Evolutionary conservation across 139 green algal genomes (phyloP).

Genomic region (Asterochloris erici): DNA sequence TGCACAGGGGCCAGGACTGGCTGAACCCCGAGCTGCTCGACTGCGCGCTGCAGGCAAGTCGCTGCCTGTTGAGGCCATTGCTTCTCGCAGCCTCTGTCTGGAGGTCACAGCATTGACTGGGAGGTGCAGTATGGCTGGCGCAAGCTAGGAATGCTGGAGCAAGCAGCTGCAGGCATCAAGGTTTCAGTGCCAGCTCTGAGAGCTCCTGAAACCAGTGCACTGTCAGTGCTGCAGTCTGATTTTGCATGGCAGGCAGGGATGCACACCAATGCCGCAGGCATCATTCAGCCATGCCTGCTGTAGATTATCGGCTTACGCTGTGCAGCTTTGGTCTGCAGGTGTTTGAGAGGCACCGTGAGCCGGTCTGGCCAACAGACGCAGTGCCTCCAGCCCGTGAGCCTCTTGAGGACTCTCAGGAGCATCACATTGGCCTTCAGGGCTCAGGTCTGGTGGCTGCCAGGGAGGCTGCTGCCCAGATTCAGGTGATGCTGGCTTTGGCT

Average conservation of each 20-base stretch:
- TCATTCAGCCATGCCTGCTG: too few relatives aligned
- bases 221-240: neutral
- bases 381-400: too few relatives aligned
- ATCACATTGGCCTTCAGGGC: neutral
- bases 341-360: too few relatives aligned
- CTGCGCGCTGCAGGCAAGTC: neutral
- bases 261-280: too few relatives aligned
- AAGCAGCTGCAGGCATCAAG: neutral
- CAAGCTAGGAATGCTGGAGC: neutral
- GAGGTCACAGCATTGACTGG: neutral
- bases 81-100: neutral
- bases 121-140: neutral
- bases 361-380: too few relatives aligned
- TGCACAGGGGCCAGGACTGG: slow-evolving; percentile 1
- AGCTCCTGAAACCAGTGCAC: neutral
- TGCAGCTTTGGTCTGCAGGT: too few relatives aligned
- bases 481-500: neutral
- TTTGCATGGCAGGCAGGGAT: too few relatives aligned
- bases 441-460: neutral
- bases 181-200: neutral
- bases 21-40: neutral
- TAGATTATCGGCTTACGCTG: too few relatives aligned
- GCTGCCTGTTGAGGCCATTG: neutral
- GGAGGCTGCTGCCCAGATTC: neutral
- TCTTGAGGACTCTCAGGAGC: too few relatives aligned